phyloP scores from a whole-genome alignment of 257 asterid genomes.

The Solanum sparsipilum region DNA sequence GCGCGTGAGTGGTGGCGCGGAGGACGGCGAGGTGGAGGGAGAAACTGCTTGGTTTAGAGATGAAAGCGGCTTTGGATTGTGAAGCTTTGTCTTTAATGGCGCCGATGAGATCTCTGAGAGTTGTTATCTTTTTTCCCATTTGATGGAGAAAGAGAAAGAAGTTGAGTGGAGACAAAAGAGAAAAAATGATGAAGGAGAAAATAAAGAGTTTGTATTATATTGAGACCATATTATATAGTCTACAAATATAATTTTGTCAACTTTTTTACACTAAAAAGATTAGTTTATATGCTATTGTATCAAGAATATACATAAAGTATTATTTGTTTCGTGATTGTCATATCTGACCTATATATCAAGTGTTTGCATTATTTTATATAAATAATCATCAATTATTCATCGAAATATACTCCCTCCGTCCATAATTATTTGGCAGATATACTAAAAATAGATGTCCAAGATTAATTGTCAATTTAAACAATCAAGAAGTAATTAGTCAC shows the following conservation, averaged over 20 bases:
- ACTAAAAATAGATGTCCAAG: too few relatives aligned
- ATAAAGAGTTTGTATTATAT: neutral
- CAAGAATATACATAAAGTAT: too few relatives aligned
- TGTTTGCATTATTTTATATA: too few relatives aligned
- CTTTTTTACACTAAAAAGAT: neutral
- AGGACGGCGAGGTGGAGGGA: constrained; percentile 62
- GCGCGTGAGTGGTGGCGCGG: constrained; percentile 66
- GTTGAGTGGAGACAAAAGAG: neutral
- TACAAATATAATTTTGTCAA: neutral
- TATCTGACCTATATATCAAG: too few relatives aligned
- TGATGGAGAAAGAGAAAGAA: neutral
- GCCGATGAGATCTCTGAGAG: constrained; percentile 29
- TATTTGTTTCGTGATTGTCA: too few relatives aligned
- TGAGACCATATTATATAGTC: neutral
- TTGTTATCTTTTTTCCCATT: constrained; percentile 15
- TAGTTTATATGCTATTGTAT: too few relatives aligned
- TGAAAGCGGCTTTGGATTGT: constrained; percentile 41
- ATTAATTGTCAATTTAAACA: too few relatives aligned
- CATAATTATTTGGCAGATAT: too few relatives aligned
- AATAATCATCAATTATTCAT: too few relatives aligned
- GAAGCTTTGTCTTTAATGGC: constrained; percentile 43
- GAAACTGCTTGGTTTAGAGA: constrained; percentile 24
- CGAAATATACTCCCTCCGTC: too few relatives aligned
- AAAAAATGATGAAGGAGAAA: neutral
- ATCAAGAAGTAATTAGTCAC: too few relatives aligned